phyloP scores from a whole-genome alignment of 2,329 filamentous ascomycete genomes.

The Ascochyta viciae-villosae region DNA sequence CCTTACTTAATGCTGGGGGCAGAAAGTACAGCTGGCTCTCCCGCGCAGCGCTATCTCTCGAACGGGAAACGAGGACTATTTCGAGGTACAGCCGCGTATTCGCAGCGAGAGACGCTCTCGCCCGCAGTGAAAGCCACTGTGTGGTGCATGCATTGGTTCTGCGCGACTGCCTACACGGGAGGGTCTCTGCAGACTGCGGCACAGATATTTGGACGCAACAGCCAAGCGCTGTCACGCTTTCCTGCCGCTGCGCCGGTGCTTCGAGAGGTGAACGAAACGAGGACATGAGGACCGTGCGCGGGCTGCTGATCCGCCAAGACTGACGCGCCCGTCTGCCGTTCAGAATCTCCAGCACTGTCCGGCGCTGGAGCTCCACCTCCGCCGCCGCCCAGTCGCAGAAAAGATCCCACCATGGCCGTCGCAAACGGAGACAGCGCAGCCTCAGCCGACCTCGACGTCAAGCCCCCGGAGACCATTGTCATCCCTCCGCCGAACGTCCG shows the following conservation, averaged over 20 bases:
- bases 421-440: constrained; percentile 34
- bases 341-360: constrained; percentile 11
- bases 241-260: constrained; percentile 4
- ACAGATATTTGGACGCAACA: background rate
- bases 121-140: background rate
- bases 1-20: constrained; percentile 23
- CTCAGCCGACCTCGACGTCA: constrained; percentile 49
- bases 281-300: background rate
- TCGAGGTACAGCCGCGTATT: constrained; percentile 19
- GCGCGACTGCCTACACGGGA: background rate
- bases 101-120: background rate
- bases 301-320: constrained; percentile 19
- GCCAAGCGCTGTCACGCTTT: background rate
- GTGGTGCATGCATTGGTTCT: background rate
- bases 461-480: constrained; percentile 82
- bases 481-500: constrained; percentile 86
- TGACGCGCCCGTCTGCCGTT: constrained; percentile 5
- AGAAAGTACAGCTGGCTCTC: constrained; percentile 42
- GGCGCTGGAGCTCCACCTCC: constrained; percentile 13
- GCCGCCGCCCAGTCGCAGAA: constrained; percentile 14
- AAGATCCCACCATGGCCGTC: constrained; percentile 35
- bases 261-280: background rate
- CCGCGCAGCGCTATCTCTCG: constrained; percentile 21
- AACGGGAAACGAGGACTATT: constrained; percentile 35
- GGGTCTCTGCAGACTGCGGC: too few relatives aligned